These are phyloP conservation scores for Apiospora saccharicola DNA, from an alignment of 2,329 filamentous ascomycete genomes.

Conservation along the genomic window DNA sequence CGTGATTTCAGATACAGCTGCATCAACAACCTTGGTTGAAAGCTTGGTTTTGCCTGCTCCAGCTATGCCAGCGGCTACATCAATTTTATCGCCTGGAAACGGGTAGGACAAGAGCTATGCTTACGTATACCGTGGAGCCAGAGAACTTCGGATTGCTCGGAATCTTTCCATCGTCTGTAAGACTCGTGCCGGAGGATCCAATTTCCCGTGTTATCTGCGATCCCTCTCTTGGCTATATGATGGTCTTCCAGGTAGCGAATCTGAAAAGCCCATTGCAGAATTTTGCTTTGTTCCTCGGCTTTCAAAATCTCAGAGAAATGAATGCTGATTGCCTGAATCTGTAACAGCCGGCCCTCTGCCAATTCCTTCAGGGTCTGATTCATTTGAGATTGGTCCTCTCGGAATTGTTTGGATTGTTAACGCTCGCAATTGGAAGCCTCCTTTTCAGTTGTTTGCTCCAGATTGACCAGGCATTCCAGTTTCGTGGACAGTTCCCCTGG, in stretches of 20 bases:
- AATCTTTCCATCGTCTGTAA: not conserved
- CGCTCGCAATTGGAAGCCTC: not conserved
- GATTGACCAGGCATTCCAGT: not conserved
- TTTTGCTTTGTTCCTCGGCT: not conserved
- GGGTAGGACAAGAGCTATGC: not conserved
- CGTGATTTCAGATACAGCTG: not conserved
- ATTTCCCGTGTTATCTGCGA: not conserved
- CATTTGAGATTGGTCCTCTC: not conserved
- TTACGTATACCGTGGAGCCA: slow-evolving; percentile 22
- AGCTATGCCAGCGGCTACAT: not conserved
- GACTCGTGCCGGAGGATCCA: not conserved
- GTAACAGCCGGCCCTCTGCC: not conserved
- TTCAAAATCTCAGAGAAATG: not conserved
- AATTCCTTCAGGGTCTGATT: not conserved
- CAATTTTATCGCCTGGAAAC: too few species aligned
- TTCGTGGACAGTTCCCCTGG: not conserved
- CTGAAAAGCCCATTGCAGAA: not conserved
- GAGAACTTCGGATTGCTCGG: not conserved
- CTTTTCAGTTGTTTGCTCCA: not conserved
- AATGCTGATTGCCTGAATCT: not conserved
- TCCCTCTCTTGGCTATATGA: not conserved
- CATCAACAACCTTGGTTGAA: not conserved
- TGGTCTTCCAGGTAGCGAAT: slow-evolving; percentile 1
- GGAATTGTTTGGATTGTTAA: not conserved
- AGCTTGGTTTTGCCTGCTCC: slow-evolving; percentile 21